Evolutionary conservation across 495 filamentous ascomycete genomes (phyloP).

Genomic region (Aspergillus cavernicola): DNA sequence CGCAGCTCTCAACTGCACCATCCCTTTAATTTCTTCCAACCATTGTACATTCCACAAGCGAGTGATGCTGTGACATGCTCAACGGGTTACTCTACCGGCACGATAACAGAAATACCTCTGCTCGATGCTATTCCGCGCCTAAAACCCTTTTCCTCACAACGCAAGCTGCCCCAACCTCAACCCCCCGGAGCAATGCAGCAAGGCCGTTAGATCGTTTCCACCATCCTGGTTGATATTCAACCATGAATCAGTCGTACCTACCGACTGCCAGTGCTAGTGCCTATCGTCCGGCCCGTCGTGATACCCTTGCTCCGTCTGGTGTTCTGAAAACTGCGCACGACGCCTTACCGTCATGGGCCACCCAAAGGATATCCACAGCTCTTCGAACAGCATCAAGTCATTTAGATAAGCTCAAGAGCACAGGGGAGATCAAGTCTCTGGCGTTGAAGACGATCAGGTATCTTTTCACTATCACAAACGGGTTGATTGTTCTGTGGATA

Average conservation of each 20-base stretch:
- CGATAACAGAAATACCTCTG: neutral
- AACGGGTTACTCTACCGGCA: neutral
- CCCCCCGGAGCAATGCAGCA: constrained; percentile 20
- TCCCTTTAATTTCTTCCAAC: neutral
- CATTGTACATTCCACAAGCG: neutral
- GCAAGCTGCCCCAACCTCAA: neutral
- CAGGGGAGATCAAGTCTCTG: constrained; percentile 13
- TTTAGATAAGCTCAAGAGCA: constrained; percentile 7
- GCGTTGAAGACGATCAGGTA: constrained; percentile 13
- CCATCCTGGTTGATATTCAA: constrained; percentile 15
- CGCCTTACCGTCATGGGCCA: constrained; percentile 17
- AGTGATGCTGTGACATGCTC: neutral
- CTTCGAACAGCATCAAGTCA: constrained; percentile 4
- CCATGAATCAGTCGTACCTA: constrained; percentile 42
- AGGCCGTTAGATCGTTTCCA: constrained; percentile 2
- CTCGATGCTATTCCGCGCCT: neutral
- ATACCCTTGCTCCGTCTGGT: constrained; percentile 9
- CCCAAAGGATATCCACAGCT: constrained; percentile 21
- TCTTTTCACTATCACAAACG: constrained; percentile 58
- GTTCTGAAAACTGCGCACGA: constrained; percentile 14
- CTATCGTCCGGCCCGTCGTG: constrained; percentile 28
- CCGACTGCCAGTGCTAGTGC: constrained; percentile 26
- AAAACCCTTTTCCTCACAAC: neutral
- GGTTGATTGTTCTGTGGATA: constrained; percentile 71
- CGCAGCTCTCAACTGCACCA: neutral